Conservation (phyloP, 2,329 filamentous ascomycete genomes). For the Dothiorella sarmentorum region DNA sequence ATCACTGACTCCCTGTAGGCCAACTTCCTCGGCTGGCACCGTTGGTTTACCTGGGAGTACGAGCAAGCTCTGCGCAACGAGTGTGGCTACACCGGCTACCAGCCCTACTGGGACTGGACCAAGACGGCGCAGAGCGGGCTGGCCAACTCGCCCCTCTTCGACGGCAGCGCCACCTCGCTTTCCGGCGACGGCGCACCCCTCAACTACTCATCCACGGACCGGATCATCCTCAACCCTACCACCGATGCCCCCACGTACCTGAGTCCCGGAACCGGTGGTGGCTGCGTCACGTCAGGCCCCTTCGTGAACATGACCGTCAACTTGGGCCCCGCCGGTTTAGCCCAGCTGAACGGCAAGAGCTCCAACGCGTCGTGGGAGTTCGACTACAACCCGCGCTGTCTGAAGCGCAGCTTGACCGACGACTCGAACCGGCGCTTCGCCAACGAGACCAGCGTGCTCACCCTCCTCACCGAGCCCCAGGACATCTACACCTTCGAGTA, state of each 20-base stretch:
- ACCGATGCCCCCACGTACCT: conserved; percentile 30
- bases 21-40: conserved; percentile 40
- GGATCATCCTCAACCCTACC: conserved; percentile 11
- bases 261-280: conserved; percentile 54
- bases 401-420: conserved; percentile 36
- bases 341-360: conserved; percentile 24
- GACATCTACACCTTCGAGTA: conserved; percentile 36
- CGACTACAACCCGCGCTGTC: conserved; percentile 38
- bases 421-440: conserved; percentile 25
- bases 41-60: conserved; percentile 42
- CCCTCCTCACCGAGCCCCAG: conserved; percentile 25
- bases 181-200: conserved; percentile 43
- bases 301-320: conserved; percentile 48
- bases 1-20: conserved; percentile 23
- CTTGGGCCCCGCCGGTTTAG: conserved; percentile 45
- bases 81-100: conserved; percentile 42
- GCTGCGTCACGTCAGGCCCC: conserved; percentile 52
- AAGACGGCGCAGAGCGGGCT: conserved; percentile 11
- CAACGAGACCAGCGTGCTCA: conserved; percentile 25
- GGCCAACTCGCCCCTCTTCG: conserved; percentile 50
- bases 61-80: conserved; percentile 42
- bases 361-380: conserved; percentile 11
- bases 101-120: conserved; percentile 38
- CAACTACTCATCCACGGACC: neutral
- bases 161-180: conserved; percentile 49